These are phyloP conservation scores for Ramaria rubella DNA, from an alignment of 768 basidiomycete genomes.

Conservation along the genomic window DNA sequence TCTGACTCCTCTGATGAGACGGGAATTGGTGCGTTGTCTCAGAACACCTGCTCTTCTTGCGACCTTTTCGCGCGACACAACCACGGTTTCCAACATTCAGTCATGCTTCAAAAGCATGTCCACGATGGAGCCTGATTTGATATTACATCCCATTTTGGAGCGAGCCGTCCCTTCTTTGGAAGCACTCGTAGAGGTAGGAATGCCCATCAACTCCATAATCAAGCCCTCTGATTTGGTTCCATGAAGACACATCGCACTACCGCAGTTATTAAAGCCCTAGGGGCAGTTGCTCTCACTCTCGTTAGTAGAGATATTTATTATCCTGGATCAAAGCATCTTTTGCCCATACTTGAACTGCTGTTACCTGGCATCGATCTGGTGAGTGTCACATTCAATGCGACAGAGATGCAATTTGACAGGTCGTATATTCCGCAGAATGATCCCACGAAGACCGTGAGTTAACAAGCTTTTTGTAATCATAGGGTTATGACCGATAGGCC, in stretches of 20 bases:
- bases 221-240: slow-evolving; percentile 4
- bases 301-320: slow-evolving; percentile 77
- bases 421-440: slow-evolving; percentile 47
- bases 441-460: slow-evolving; percentile 64
- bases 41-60: slow-evolving; percentile 79
- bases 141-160: slow-evolving; percentile 75
- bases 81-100: slow-evolving; percentile 69
- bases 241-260: slow-evolving; percentile 74
- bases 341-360: slow-evolving; percentile 72
- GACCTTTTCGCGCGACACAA: slow-evolving; percentile 81
- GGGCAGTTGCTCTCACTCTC: slow-evolving; percentile 73
- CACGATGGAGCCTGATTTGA: slow-evolving; percentile 79
- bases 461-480: neutral
- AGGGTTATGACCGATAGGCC: slow-evolving; percentile 12
- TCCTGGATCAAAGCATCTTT: slow-evolving; percentile 73
- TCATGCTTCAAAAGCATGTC: slow-evolving; percentile 77
- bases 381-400: slow-evolving; percentile 20
- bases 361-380: slow-evolving; percentile 86
- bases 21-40: slow-evolving; percentile 77
- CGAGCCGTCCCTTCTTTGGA: slow-evolving; percentile 83
- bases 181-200: slow-evolving; percentile 69
- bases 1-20: slow-evolving; percentile 69
- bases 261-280: slow-evolving; percentile 79
- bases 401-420: slow-evolving; percentile 5
- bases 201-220: neutral